These are phyloP conservation scores for Mrakia gelida DNA, from an alignment of 768 basidiomycete genomes.

Conservation along the genomic window DNA sequence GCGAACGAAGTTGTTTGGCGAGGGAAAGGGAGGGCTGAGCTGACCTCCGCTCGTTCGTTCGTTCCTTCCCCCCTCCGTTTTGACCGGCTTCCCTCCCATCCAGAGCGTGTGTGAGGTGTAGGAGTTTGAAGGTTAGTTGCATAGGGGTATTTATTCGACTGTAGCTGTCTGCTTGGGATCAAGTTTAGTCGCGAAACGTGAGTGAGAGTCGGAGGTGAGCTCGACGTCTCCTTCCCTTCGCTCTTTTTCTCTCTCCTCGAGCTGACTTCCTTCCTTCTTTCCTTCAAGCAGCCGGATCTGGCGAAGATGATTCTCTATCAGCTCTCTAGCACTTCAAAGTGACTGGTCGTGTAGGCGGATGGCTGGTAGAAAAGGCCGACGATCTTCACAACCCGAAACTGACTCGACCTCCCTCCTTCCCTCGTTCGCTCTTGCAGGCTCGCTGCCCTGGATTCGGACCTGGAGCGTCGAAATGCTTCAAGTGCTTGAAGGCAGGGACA, in stretches of 20 bases:
- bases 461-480: background rate
- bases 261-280: background rate
- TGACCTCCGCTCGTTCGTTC: background rate
- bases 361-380: too few relatives aligned
- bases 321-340: background rate
- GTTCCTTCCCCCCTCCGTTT: background rate
- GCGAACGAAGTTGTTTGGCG: background rate
- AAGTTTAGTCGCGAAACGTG: background rate
- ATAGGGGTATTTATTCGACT: too few relatives aligned
- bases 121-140: background rate
- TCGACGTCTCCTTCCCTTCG: background rate
- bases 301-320: background rate
- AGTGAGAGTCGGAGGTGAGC: background rate
- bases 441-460: background rate
- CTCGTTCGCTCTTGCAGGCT: background rate
- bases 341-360: too few relatives aligned
- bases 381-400: background rate
- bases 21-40: background rate
- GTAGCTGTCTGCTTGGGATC: too few relatives aligned
- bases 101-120: constrained; percentile 1
- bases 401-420: background rate
- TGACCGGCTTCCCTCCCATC: background rate
- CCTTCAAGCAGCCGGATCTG: background rate
- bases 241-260: background rate
- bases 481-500: background rate